phyloP scores from a whole-genome alignment of 805 yeast genomes.

The Ogataea glucozyma region DNA sequence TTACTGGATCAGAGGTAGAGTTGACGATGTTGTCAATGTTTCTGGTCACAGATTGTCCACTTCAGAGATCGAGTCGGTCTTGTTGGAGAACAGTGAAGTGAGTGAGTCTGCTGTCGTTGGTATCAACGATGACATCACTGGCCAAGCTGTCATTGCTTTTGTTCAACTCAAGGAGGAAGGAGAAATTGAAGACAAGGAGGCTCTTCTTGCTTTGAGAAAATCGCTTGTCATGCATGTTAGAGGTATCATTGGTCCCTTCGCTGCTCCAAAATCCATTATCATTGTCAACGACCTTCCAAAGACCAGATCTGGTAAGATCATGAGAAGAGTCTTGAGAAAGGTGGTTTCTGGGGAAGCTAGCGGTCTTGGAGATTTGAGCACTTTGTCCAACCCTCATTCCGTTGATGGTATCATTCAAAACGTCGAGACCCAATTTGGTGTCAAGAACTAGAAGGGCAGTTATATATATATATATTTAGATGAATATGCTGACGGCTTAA shows the following conservation, averaged over 20 bases:
- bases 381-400: conserved; percentile 82
- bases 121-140: conserved; percentile 90
- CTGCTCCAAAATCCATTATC: conserved; percentile 86
- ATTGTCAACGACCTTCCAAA: conserved; percentile 92
- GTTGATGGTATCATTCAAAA: conserved; percentile 75
- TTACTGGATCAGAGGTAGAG: conserved; percentile 98
- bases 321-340: conserved; percentile 97
- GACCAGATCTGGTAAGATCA: conserved; percentile 97
- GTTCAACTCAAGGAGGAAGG: conserved; percentile 72
- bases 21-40: conserved; percentile 97
- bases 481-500: conserved; percentile 1
- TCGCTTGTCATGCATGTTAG: conserved; percentile 87
- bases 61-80: conserved; percentile 94
- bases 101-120: conserved; percentile 98
- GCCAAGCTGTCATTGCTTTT: conserved; percentile 96
- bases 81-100: conserved; percentile 75
- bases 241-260: conserved; percentile 90
- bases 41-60: conserved; percentile 98
- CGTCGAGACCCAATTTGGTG: conserved; percentile 50
- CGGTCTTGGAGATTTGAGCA: conserved; percentile 88
- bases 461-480: not conserved
- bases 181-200: conserved; percentile 39
- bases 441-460: conserved; percentile 28
- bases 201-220: conserved; percentile 60
- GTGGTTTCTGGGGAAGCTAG: conserved; percentile 90